Evolutionary conservation across 2,329 filamentous ascomycete species (phyloP), one percentile per base, ranked within the genome.

Genomic region (Pseudocercospora fuligena): DNA sequence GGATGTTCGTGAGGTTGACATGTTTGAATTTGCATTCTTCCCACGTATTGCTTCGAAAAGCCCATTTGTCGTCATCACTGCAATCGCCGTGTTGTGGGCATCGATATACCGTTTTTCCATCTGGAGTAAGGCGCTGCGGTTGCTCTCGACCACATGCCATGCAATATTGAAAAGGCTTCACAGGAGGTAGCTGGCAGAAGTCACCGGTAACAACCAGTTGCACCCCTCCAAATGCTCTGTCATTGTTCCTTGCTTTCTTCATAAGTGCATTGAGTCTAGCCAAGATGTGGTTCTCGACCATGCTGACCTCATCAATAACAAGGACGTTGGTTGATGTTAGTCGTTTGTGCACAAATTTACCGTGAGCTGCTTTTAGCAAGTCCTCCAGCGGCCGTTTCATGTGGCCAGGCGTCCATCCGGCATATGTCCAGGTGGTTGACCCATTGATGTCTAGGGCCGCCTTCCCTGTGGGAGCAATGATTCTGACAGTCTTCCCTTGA

Each of bases 241-340:
- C 57, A 59, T 56, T 66, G 29, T 49, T 60, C 40, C 67, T 51
- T 9, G 59, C 65, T n/a, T 36, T 58, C 31, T 60, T 36, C 65
- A 66, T 66, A 16, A 66, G 54, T 3, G 46, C 54, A 40, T 54
- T 63, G 12, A 87, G 75, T 12, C 86, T 81, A 65, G 86, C 82
- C 29, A 88, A 83, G 57, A 84, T 79, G 6, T 82, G 73, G 62
- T 84, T 86, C 59, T 88, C 86, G 0, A 90, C 81, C 88, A 90
- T 90, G 68, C 84, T 88, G 65, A 91, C 86, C 75, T 90, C 89
- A 70, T 90, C 88, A 16, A 90, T 86, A 25, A 90, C 82, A 1
- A 90, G 79, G 0, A 88, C 84, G 59, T 89, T 80, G 0, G 84
- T 87, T 0, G 74, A 33, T 0, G 21, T 71, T 1, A 88, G 75